Evolutionary conservation across 208 protist genomes (phyloP), one percentile per base, ranked within the genome.

Genomic region (Crithidia sp.): DNA sequence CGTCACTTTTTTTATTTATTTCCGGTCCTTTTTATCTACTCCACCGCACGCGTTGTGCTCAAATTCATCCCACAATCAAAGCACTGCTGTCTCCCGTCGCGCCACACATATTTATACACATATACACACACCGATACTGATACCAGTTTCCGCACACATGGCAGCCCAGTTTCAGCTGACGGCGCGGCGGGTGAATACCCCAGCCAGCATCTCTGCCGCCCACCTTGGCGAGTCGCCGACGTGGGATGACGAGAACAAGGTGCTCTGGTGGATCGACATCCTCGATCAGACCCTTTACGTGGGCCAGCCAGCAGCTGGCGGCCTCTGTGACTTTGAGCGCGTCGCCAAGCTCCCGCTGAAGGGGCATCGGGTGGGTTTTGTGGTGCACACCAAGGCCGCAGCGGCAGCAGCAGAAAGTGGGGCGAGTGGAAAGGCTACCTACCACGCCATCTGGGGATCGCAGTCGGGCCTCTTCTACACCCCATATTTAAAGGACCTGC

Each of bases 211-310:
- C 49, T 4, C 55, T 12, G 36, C 73, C 2, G 63, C 67, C 17
- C 28, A 62, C 13, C 56, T 70, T 7, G 67, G 62, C 3, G 73
- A 71, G 47, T 83, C 67, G 7, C 78, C 78, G 2, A 50, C 66
- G 13, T 83, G 78, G 73, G 78, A 83, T n/a, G 71, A 79, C 19
- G 57, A 59, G 49, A 68, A 71, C 62, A 49, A 63, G 9, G 52
- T 62, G 40, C 19, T 83, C 12, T 83, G 78, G 78, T 83, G 78
- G 78, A 66, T 79, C 12, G 78, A 83, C 67, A 69, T 71, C 40
- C 7, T 73, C 16, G 72, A 67, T 5, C 56, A 75, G 36, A 53
- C 61, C 36, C 60, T 83, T 2, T 79, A 67, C 57, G 61, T 83
- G 13, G 78, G 40, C 12, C 71, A 77, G 37, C 52, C 73, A 5